Evolutionary conservation across 2,329 filamentous ascomycete genomes (phyloP).

Genomic region (Penicillium sp.): DNA sequence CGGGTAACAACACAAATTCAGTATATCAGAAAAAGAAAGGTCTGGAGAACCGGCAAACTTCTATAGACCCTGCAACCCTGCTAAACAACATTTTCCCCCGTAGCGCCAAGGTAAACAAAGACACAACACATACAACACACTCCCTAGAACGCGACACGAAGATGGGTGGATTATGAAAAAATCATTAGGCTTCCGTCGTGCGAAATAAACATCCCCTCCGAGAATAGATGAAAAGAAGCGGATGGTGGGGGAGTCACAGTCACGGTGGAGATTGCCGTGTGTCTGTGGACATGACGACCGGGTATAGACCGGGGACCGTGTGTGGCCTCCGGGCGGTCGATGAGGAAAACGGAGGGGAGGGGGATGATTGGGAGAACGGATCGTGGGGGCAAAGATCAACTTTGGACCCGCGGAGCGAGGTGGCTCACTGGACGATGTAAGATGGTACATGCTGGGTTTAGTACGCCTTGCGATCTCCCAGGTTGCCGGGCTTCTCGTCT

Average conservation of each 20-base stretch:
- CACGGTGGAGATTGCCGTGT: slow-evolving; percentile 23
- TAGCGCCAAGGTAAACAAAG: slow-evolving; percentile 43
- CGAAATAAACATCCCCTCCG: slow-evolving; percentile 29
- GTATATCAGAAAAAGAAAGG: slow-evolving; percentile 28
- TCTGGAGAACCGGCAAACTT: slow-evolving; percentile 32
- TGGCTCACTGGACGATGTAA: slow-evolving; percentile 18
- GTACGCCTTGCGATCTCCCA: slow-evolving; percentile 48
- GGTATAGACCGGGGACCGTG: slow-evolving; percentile 1
- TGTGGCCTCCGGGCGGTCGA: slow-evolving; percentile 15
- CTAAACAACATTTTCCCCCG: slow-evolving; percentile 42
- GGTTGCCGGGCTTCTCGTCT: slow-evolving; percentile 87
- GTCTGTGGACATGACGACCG: slow-evolving; percentile 8
- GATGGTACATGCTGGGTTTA: slow-evolving; percentile 29
- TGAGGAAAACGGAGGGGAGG: slow-evolving; percentile 24
- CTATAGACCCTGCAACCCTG: slow-evolving; percentile 38
- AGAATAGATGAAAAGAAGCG: slow-evolving; percentile 24
- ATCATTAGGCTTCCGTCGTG: slow-evolving; percentile 41
- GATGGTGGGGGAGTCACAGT: slow-evolving; percentile 23
- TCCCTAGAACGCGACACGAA: slow-evolving; percentile 41
- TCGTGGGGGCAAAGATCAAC: slow-evolving; percentile 32
- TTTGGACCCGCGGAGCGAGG: slow-evolving; percentile 20
- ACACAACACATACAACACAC: slow-evolving; percentile 29
- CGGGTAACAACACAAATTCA: slow-evolving; percentile 26
- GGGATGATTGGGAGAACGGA: slow-evolving; percentile 20
- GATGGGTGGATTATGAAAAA: slow-evolving; percentile 42